Evolutionary conservation across 768 basidiomycete species (phyloP).

Genomic region (Panaeolus papilionaceus): DNA sequence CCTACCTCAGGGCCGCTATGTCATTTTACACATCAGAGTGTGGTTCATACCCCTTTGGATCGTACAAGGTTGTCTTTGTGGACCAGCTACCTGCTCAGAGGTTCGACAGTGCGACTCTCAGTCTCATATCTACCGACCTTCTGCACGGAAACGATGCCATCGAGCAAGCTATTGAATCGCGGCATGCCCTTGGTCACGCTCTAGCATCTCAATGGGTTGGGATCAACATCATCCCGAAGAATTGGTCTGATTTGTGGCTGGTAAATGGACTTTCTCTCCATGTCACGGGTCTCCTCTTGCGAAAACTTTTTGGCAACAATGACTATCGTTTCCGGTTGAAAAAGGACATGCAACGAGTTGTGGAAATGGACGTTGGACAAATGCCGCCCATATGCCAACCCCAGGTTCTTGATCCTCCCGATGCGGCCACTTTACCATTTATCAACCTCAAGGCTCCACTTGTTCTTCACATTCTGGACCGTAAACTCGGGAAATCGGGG

Average conservation of each 20-base stretch:
- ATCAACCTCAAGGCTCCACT: slow-evolving; percentile 95
- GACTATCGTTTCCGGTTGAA: slow-evolving; percentile 95
- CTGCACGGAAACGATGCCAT: slow-evolving; percentile 89
- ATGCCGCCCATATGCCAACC: slow-evolving; percentile 97
- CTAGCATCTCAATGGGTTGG: slow-evolving; percentile 97
- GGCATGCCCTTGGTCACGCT: slow-evolving; percentile 85
- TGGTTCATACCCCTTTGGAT: slow-evolving; percentile 95
- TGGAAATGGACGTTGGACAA: slow-evolving; percentile 84
- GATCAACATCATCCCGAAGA: slow-evolving; percentile 93
- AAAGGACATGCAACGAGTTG: slow-evolving; percentile 94
- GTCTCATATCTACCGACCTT: slow-evolving; percentile 80
- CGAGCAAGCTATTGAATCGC: slow-evolving; percentile 91
- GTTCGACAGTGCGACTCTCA: slow-evolving; percentile 85
- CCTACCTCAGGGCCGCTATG: slow-evolving; percentile 88
- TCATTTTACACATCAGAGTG: slow-evolving; percentile 90
- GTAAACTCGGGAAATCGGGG: slow-evolving; percentile 92
- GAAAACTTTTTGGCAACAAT: slow-evolving; percentile 91
- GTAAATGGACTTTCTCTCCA: slow-evolving; percentile 93
- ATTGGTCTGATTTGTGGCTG: slow-evolving; percentile 96
- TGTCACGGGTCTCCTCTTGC: slow-evolving; percentile 86
- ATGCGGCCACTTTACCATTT: slow-evolving; percentile 79
- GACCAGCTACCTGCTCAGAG: slow-evolving; percentile 84
- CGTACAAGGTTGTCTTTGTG: slow-evolving; percentile 94
- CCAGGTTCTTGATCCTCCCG: slow-evolving; percentile 83
- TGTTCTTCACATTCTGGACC: slow-evolving; percentile 95